Evolutionary conservation across 352 stramenopile genomes (phyloP).

Genomic region (Phytophthora chlamydospora): DNA sequence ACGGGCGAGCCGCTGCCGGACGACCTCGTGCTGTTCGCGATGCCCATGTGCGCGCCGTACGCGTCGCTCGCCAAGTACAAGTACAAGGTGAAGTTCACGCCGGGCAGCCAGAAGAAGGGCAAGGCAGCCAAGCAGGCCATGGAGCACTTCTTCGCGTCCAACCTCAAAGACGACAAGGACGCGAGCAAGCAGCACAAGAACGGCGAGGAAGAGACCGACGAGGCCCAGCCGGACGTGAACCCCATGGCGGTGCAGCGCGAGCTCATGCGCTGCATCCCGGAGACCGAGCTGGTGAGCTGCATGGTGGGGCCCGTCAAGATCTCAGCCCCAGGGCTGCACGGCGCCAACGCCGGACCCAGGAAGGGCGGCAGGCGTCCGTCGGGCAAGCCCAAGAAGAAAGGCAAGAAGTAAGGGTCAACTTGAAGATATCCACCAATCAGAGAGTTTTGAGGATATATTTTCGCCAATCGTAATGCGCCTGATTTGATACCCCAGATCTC

Average conservation of each 20-base stretch:
- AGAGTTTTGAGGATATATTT: conserved; percentile 6
- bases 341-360: conserved; percentile 37
- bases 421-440: conserved; percentile 1
- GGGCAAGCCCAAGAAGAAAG: conserved; percentile 42
- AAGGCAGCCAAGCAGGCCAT: conserved; percentile 90
- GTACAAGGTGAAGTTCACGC: conserved; percentile 93
- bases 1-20: conserved; percentile 77
- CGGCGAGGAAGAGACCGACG: conserved; percentile 32
- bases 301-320: conserved; percentile 93
- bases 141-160: conserved; percentile 82
- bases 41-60: conserved; percentile 93
- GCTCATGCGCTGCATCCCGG: conserved; percentile 88
- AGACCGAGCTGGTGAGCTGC: conserved; percentile 90
- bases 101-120: conserved; percentile 90
- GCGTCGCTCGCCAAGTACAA: conserved; percentile 87
- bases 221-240: conserved; percentile 57
- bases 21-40: conserved; percentile 88
- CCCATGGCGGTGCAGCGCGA: conserved; percentile 80
- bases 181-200: conserved; percentile 14
- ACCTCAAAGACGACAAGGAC: conserved; percentile 75
- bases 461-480: conserved; percentile 22
- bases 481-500: conserved; percentile 7
- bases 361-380: conserved; percentile 43
- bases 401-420: conserved; percentile 37
- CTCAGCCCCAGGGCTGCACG: conserved; percentile 70